A percentile compares a stretch with the other conserved stretches of the same genome.
Conservation (phyloP, 768 basidiomycete species). For the Coprinopsis cinerea region DNA sequence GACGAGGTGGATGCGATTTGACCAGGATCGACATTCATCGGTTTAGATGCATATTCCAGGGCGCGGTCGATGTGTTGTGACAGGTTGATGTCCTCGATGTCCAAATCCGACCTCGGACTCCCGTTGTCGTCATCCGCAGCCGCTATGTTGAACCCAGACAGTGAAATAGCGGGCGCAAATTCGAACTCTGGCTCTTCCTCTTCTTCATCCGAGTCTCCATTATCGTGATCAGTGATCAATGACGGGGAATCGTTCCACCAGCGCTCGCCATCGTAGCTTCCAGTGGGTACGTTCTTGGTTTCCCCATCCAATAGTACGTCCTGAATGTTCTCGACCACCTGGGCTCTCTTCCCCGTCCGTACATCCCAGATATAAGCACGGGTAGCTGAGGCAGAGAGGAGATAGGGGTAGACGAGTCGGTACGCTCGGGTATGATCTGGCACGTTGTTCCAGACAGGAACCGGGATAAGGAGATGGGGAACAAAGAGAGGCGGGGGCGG, state of each 20-base stretch:
- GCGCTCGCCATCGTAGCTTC: background rate
- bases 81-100: too few relatives aligned
- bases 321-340: constrained; percentile 41
- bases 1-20: background rate
- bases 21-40: background rate
- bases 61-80: too few relatives aligned
- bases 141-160: too few relatives aligned
- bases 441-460: background rate
- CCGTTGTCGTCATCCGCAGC: too few relatives aligned
- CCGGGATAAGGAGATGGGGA: constrained; percentile 12
- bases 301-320: background rate
- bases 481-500: constrained; percentile 8
- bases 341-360: constrained; percentile 39
- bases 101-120: too few relatives aligned
- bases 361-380: constrained; percentile 62
- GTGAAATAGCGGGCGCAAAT: too few relatives aligned
- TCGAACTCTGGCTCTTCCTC: too few relatives aligned
- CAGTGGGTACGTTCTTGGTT: background rate
- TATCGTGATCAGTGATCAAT: background rate
- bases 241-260: background rate
- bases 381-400: constrained; percentile 42
- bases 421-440: constrained; percentile 9
- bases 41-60: too few relatives aligned
- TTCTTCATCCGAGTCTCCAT: background rate
- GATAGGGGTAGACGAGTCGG: constrained; percentile 48